A percentile compares a stretch with the other conserved stretches of the same genome.
phyloP scores from a whole-genome alignment of 139 green algal genomes.

The Diplosphaera chodatii region DNA sequence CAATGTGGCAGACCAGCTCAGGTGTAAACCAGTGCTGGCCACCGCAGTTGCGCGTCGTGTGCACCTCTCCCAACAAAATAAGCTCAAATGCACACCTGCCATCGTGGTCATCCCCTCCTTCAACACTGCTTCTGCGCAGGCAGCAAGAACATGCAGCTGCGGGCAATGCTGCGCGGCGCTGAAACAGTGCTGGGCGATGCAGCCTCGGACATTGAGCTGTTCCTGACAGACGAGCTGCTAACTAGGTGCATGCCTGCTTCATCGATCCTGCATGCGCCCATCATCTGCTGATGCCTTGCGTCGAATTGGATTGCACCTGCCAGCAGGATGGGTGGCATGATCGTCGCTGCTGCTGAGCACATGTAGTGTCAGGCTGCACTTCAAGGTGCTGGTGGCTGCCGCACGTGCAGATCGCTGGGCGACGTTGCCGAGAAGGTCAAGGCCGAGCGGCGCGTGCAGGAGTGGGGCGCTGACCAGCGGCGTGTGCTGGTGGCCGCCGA shows the following conservation, averaged over 20 bases:
- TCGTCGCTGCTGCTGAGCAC: too few relatives aligned
- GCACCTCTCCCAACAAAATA: too few relatives aligned
- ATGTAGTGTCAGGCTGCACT: too few relatives aligned
- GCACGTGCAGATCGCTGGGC: slow-evolving; percentile 17
- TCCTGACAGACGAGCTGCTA: slow-evolving; percentile 48
- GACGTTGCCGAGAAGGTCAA: slow-evolving; percentile 18
- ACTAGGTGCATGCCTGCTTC: too few relatives aligned
- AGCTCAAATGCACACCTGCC: too few relatives aligned
- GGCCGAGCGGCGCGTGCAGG: slow-evolving; percentile 23
- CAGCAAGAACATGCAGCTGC: slow-evolving; percentile 51
- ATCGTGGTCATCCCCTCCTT: too few relatives aligned
- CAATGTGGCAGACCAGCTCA: slow-evolving; percentile 51
- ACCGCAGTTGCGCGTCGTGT: too few relatives aligned
- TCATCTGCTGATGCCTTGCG: too few relatives aligned
- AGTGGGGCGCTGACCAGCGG: slow-evolving; percentile 30
- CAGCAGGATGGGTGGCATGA: too few relatives aligned
- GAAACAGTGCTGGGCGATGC: slow-evolving; percentile 89
- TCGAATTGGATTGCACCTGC: too few relatives aligned
- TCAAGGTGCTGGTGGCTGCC: too few relatives aligned
- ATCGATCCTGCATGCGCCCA: too few relatives aligned
- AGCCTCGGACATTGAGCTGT: slow-evolving; percentile 72
- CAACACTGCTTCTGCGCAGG: slow-evolving; percentile 3
- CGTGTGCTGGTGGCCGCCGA: slow-evolving; percentile 41
- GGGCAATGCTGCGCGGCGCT: slow-evolving; percentile 57
- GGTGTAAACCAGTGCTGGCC: neutral